Evolutionary conservation across 2,329 filamentous ascomycete species (phyloP), one percentile per base, ranked within the genome.

Genomic region (Trichoderma gracile): DNA sequence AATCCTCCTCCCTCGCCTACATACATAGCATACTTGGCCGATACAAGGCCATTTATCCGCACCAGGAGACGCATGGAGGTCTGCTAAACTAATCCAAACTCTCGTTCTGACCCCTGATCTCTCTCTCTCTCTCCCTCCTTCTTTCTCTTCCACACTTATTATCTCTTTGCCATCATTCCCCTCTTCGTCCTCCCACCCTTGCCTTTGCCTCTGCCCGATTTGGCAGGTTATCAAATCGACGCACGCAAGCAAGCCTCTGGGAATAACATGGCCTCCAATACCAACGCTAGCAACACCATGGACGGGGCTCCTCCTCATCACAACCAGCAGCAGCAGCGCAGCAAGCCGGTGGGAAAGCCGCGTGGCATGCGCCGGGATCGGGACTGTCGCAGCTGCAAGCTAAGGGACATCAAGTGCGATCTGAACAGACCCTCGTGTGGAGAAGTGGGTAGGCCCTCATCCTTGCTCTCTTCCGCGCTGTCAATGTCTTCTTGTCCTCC

Each of bases 321-420:
- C 30, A 10, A 33, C 12, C 33, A 14, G 10, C 33, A 38, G 33
- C 33, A 57, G n/a, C 61, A 64, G 61, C 61, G 53, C 46, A 65
- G 19, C 61, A 65, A 64, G 46, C 65, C 66, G 40, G 64, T 68
- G 12, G 71, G 71, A 14, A 73, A 73, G 25, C 71, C 71, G 54
- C 71, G 71, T 21, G 71, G 71, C 2, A 68, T 72, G 45, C 71
- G 71, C 59, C 70, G 71, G 62, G 71, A 73, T 64, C 69, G 72
- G 64, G 72, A 73, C 52, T 73, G 72, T 59, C 65, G 66, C 25
- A 68, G 60, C 55, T 73, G 72, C 63, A 73, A 71, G 60, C 47
- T 58, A 15, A 61, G 72, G 3, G 68, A 67, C 10, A 65, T 72
- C 47, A 73, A 73, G 40, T 73, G 71, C 49, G 72, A 73, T 46